Percentiles rank a stretch among this genome's conserved stretches.
Conservation (phyloP, 2,329 filamentous ascomycete genomes). For the Neurospora sp. region DNA sequence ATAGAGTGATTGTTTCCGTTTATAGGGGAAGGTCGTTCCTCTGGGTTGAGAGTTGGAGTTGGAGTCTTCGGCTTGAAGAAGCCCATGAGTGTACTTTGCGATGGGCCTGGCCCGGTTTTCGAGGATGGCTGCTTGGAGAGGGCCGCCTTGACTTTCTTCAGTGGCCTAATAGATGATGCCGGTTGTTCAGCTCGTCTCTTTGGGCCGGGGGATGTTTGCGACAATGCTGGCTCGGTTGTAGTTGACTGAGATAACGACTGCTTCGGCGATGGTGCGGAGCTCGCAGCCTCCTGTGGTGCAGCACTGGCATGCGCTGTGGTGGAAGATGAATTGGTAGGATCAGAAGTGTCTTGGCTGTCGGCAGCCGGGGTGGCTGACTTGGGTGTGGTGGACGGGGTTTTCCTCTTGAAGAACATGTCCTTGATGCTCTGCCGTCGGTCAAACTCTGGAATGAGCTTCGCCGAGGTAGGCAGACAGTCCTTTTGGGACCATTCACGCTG, state of each 20-base stretch:
- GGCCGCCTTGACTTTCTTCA: slow-evolving; percentile 29
- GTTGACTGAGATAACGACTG: slow-evolving; percentile 10
- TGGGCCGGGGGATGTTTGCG: slow-evolving; percentile 7
- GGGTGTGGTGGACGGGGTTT: slow-evolving; percentile 20
- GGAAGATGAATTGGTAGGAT: not conserved
- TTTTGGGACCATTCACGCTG: slow-evolving; percentile 56
- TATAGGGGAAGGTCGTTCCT: not conserved
- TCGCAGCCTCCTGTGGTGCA: not conserved
- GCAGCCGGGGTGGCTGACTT: slow-evolving; percentile 7
- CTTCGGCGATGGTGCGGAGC: not conserved
- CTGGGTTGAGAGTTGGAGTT: slow-evolving; percentile 7
- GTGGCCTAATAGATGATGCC: slow-evolving; percentile 16
- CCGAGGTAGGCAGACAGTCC: slow-evolving; percentile 65
- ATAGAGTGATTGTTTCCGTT: not conserved
- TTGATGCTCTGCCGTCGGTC: slow-evolving; percentile 75
- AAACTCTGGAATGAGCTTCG: slow-evolving; percentile 79
- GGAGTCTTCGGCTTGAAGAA: slow-evolving; percentile 62
- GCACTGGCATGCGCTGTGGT: not conserved
- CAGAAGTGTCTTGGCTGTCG: not conserved
- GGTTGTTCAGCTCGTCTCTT: slow-evolving; percentile 16
- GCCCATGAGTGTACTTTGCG: slow-evolving; percentile 56
- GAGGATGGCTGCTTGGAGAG: slow-evolving; percentile 23
- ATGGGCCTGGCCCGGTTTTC: slow-evolving; percentile 23
- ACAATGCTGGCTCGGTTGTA: slow-evolving; percentile 5
- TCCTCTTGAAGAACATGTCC: slow-evolving; percentile 75